Evolutionary conservation across 2,329 filamentous ascomycete species (phyloP).

Genomic region (Xylariaceae sp.): DNA sequence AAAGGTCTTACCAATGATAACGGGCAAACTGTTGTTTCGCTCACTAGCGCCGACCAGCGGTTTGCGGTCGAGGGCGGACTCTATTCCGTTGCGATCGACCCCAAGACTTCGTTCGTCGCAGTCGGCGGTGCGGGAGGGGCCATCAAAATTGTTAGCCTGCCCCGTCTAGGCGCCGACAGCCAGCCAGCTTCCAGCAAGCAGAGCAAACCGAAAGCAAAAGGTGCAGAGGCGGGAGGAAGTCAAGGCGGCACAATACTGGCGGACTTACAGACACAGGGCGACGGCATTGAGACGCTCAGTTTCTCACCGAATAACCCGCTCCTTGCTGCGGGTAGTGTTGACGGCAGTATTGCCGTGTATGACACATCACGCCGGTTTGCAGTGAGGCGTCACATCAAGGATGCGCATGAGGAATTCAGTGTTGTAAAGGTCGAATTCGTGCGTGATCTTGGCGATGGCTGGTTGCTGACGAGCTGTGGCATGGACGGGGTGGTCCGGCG

Average conservation of each 20-base stretch:
- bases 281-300: conserved; percentile 77
- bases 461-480: conserved; percentile 83
- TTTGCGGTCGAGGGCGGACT: conserved; percentile 92
- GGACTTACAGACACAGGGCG: conserved; percentile 76
- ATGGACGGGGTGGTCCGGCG: conserved; percentile 90
- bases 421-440: conserved; percentile 95
- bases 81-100: conserved; percentile 85
- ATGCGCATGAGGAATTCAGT: conserved; percentile 84
- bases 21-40: conserved; percentile 71
- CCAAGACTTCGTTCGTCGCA: conserved; percentile 78
- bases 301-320: conserved; percentile 60
- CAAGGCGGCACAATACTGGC: conserved; percentile 73
- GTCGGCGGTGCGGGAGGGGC: conserved; percentile 87
- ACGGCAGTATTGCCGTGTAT: conserved; percentile 82
- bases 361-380: conserved; percentile 87
- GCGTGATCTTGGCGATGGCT: conserved; percentile 56
- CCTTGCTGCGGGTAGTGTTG: conserved; percentile 70
- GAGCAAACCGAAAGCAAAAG: conserved; percentile 46
- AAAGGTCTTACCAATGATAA: conserved; percentile 57
- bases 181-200: conserved; percentile 36
- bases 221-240: conserved; percentile 47
- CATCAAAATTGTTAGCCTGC: conserved; percentile 84
- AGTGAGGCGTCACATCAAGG: conserved; percentile 79
- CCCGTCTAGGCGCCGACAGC: conserved; percentile 56
- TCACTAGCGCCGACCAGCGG: conserved; percentile 83